These are phyloP conservation scores for Yarrowia yakushimensis DNA, from an alignment of 805 yeast species.

Conservation along the genomic window DNA sequence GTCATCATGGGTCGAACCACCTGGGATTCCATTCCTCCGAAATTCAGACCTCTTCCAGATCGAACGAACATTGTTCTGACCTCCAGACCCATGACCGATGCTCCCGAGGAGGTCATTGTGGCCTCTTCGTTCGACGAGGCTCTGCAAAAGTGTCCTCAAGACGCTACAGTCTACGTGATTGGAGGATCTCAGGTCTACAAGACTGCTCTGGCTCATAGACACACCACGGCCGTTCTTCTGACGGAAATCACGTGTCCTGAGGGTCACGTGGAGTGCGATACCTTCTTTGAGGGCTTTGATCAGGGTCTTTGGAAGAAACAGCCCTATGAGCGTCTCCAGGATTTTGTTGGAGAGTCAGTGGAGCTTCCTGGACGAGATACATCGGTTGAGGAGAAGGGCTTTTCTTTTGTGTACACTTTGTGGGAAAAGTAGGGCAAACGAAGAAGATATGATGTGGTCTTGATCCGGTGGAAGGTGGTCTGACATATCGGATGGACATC, in stretches of 20 bases:
- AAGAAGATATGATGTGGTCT: no score
- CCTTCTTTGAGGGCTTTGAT: slow-evolving; percentile 47
- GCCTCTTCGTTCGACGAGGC: slow-evolving; percentile 49
- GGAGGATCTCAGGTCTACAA: slow-evolving; percentile 92
- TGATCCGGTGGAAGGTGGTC: no score
- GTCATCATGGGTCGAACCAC: slow-evolving; percentile 96
- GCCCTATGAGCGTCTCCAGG: slow-evolving; percentile 39
- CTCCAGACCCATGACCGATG: slow-evolving; percentile 43
- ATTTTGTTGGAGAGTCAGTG: slow-evolving; percentile 40
- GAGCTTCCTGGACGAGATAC: slow-evolving; percentile 32
- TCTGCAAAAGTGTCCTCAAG: slow-evolving; percentile 32
- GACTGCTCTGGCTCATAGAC: slow-evolving; percentile 44
- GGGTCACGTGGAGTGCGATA: slow-evolving; percentile 57
- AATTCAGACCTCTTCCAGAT: slow-evolving; percentile 76
- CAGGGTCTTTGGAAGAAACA: slow-evolving; percentile 36
- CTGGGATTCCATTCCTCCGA: slow-evolving; percentile 87
- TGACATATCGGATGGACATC: no score
- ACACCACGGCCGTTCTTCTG: slow-evolving; percentile 56
- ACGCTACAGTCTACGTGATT: slow-evolving; percentile 68
- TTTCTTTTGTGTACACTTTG: slow-evolving; percentile 56
- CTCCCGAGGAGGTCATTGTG: slow-evolving; percentile 33
- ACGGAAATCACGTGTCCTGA: slow-evolving; percentile 56
- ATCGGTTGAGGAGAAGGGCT: slow-evolving; percentile 47
- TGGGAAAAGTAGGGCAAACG: slow-evolving; percentile 42
- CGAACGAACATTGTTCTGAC: slow-evolving; percentile 71